These are phyloP conservation scores for Puccinia coronata DNA, from an alignment of 1,284 basidiomycete species.

Conservation along the genomic window DNA sequence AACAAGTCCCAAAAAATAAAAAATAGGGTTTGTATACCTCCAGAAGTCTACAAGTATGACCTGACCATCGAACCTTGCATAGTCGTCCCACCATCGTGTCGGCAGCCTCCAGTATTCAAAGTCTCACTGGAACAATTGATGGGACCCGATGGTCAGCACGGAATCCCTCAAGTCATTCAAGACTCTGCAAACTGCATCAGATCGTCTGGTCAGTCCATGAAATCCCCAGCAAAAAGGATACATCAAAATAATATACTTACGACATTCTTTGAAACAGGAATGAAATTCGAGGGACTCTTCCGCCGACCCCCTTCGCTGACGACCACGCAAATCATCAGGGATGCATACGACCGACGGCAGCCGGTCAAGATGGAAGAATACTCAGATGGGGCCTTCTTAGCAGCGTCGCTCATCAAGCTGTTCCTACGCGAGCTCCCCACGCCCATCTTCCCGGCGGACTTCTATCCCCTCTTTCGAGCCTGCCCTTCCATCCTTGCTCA, in stretches of 20 bases:
- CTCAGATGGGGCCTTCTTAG: slow-evolving; percentile 33
- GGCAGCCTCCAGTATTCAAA: slow-evolving; percentile 21
- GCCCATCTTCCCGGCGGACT: slow-evolving; percentile 28
- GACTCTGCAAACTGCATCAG: slow-evolving; percentile 40
- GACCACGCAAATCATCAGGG: slow-evolving; percentile 33
- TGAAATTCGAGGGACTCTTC: slow-evolving; percentile 42
- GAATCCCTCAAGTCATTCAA: slow-evolving; percentile 40
- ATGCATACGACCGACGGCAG: slow-evolving; percentile 45
- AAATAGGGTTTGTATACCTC: slow-evolving; percentile 39
- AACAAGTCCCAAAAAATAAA: background rate
- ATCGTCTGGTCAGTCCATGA: slow-evolving; percentile 34
- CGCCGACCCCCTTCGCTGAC: slow-evolving; percentile 41
- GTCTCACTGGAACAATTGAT: slow-evolving; percentile 26
- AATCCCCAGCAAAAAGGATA: background rate
- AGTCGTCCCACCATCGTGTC: slow-evolving; percentile 4
- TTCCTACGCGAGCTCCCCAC: slow-evolving; percentile 39
- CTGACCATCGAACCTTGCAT: slow-evolving; percentile 35
- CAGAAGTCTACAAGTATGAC: slow-evolving; percentile 42
- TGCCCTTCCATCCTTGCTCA: slow-evolving; percentile 23
- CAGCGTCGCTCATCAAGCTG: slow-evolving; percentile 35
- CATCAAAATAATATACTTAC: background rate
- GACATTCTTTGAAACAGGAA: background rate
- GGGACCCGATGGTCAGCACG: background rate
- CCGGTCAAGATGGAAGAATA: slow-evolving; percentile 36
- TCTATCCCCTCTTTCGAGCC: slow-evolving; percentile 31